Evolutionary conservation across 2,329 filamentous ascomycete genomes (phyloP).

Genomic region (Colletotrichum melonis): DNA sequence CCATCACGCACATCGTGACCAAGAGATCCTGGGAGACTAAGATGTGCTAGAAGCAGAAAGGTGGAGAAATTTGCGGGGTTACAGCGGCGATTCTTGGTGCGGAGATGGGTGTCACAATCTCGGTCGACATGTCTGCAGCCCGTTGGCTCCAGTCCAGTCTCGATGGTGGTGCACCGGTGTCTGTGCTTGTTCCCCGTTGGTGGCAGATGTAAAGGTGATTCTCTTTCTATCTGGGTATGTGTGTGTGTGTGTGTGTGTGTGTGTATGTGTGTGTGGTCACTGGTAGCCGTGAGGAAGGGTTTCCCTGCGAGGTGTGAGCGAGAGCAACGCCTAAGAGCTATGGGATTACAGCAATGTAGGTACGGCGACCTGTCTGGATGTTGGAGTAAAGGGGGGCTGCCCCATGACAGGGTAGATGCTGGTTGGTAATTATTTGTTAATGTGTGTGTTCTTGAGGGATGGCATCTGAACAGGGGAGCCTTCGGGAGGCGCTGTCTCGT

Average conservation of each 20-base stretch:
- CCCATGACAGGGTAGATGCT: conserved; percentile 14
- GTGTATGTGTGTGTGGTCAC: not conserved
- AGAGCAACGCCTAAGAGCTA: conserved; percentile 1
- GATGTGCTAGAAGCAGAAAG: conserved; percentile 33
- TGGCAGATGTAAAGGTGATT: not conserved
- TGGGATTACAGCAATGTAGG: not conserved
- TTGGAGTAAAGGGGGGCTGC: conserved; percentile 21
- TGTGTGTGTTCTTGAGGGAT: conserved; percentile 6
- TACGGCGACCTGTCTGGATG: not conserved
- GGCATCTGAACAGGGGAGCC: not conserved
- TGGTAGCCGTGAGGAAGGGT: not conserved
- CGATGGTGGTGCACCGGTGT: not conserved
- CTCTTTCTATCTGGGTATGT: not conserved
- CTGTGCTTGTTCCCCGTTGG: not conserved
- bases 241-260: conserved; percentile 2
- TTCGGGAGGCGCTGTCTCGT: not conserved
- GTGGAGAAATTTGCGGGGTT: conserved; percentile 37
- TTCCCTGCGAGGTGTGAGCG: not conserved
- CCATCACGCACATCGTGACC: conserved; percentile 34
- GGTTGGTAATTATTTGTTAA: conserved; percentile 26
- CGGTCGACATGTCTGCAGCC: conserved; percentile 14
- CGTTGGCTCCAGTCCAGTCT: conserved; percentile 5
- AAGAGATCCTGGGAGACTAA: conserved; percentile 30
- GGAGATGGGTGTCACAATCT: conserved; percentile 34
- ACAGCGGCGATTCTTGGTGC: conserved; percentile 31